These are phyloP conservation scores for Fusarium coffeatum DNA, from an alignment of 2,329 filamentous ascomycete genomes.

Conservation along the genomic window DNA sequence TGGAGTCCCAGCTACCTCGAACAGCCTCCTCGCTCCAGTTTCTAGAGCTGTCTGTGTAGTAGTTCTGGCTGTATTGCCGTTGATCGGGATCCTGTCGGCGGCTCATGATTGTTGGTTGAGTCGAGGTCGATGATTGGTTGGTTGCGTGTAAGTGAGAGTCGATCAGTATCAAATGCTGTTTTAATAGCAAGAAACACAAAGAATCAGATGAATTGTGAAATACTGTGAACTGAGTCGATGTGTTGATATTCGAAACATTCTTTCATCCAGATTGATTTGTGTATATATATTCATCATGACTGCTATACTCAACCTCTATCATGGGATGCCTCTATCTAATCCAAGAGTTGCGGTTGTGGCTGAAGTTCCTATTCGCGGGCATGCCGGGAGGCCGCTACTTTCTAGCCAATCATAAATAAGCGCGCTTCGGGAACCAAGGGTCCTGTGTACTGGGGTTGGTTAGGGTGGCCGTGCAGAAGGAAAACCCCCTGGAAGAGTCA, in stretches of 20 bases:
- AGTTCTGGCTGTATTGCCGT: slow-evolving; percentile 13
- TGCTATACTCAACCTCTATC: neutral
- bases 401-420: slow-evolving; percentile 30
- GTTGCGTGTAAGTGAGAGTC: slow-evolving; percentile 28
- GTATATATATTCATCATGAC: slow-evolving; percentile 22
- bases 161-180: neutral
- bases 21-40: slow-evolving; percentile 48
- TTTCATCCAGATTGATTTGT: slow-evolving; percentile 9
- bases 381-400: slow-evolving; percentile 43
- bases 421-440: neutral
- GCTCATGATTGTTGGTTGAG: slow-evolving; percentile 35
- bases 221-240: slow-evolving; percentile 8
- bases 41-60: slow-evolving; percentile 40
- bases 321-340: slow-evolving; percentile 35
- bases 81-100: slow-evolving; percentile 33
- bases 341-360: slow-evolving; percentile 39
- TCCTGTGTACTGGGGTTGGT: slow-evolving; percentile 21
- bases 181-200: neutral
- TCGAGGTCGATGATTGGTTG: slow-evolving; percentile 18
- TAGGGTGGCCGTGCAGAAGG: slow-evolving; percentile 40
- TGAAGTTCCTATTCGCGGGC: slow-evolving; percentile 43
- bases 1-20: slow-evolving; percentile 44
- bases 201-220: neutral
- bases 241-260: neutral
- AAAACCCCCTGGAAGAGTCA: slow-evolving; percentile 26